Base-by-base conservation (phyloP, 2,329 filamentous ascomycete species). In the Colletotrichum navitas region DNA sequence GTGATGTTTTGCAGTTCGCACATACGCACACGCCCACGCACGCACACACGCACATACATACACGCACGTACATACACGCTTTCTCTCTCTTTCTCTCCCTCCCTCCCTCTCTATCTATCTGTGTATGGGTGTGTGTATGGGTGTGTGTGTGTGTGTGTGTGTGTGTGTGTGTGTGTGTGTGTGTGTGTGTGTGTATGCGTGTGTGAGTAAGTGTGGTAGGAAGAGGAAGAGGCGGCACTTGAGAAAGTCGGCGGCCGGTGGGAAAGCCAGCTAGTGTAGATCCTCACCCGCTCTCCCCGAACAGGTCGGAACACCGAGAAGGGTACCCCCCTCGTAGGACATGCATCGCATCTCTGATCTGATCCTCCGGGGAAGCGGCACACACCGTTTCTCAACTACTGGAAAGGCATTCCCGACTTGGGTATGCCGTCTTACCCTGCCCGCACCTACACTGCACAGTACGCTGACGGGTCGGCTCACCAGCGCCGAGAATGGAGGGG, bases 211-310 rank as follows among this genome's bases (percentile, higher is more conserved):
- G 34, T 32, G 56, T 41, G 29, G 12, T 11, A 16, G 51, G 12
- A 24, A 10, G 32, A 32, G 7, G 10, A 8, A 54, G 16, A 32
- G 51, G 4, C 18, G 29, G 45, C 5, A 49, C 43, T 51, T 26
- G 43, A 62, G 43, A 36, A 18, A 36, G 36, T 29, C 36, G 29
- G 59, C 29, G 52, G 51, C 59, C 49, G 51, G 51, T 63, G 66
- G 51, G 55, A 66, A 68, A 49, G 51, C 49, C 36, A 49, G 14
- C 34, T 34, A 34, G 5, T 34, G 61, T 52, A 60, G 63, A 67
- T 71, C 68, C 56, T 63, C 64, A 71, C 68, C 55, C 32, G 63
- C 51, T 43, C 51, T 43, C n/a, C 41, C 49, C 51, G 56, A 32
- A 63, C 41, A 21, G 11, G 39, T 58, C 21, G 51, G 51, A 58